Evolutionary conservation across 2,329 filamentous ascomycete genomes (phyloP).

Genomic region (Dactylellina drechsleri): DNA sequence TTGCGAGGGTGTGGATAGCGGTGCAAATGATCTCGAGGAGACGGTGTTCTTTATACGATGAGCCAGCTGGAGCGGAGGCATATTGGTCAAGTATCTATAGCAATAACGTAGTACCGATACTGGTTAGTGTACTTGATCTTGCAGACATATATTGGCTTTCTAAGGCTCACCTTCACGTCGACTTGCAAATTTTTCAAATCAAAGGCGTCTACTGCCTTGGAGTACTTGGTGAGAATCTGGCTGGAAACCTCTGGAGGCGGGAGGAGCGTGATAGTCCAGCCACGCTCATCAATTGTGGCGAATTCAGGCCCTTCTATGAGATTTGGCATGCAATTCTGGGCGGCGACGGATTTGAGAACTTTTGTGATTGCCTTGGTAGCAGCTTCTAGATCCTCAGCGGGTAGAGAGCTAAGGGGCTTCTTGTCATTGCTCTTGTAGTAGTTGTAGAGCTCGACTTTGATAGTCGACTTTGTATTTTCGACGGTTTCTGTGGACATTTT

Average conservation of each 20-base stretch:
- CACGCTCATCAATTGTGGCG: constrained; percentile 2
- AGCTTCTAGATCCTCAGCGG: constrained; percentile 28
- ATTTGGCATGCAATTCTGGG: constrained; percentile 36
- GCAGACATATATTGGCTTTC: neutral
- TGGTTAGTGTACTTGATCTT: neutral
- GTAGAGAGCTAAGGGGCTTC: constrained; percentile 46
- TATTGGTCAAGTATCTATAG: constrained; percentile 46
- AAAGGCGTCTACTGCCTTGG: constrained; percentile 32
- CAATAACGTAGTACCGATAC: neutral
- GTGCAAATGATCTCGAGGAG: constrained; percentile 39
- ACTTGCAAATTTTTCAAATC: constrained; percentile 21
- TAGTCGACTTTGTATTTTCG: constrained; percentile 15
- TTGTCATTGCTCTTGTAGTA: constrained; percentile 46
- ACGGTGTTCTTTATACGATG: constrained; percentile 46
- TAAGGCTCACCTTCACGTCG: constrained; percentile 22
- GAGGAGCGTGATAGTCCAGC: constrained; percentile 34
- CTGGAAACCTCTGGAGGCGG: constrained; percentile 26
- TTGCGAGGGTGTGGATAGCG: constrained; percentile 37
- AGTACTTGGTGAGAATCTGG: constrained; percentile 23
- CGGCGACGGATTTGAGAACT: constrained; percentile 35
- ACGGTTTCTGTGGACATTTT: constrained; percentile 46
- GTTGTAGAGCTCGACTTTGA: constrained; percentile 27
- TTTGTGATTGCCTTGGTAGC: constrained; percentile 26
- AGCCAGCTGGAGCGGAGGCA: constrained; percentile 20
- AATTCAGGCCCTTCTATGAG: constrained; percentile 36